Conservation (phyloP, 106 monocot species). For the Acanthochlamys bracteata region DNA sequence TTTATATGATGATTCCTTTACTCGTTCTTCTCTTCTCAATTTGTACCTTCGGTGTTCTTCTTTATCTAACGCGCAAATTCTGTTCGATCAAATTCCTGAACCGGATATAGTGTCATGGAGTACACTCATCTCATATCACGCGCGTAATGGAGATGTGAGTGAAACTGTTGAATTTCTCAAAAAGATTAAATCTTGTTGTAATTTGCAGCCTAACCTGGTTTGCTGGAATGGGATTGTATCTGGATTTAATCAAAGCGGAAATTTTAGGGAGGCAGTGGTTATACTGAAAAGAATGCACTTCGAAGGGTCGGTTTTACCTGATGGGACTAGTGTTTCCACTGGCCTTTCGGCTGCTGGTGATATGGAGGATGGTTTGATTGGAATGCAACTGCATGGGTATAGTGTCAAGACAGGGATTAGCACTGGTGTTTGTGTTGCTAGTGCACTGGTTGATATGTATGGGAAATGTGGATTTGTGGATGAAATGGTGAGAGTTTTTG, state of each 20-base stretch:
- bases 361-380: constrained; percentile 20
- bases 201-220: constrained; percentile 42
- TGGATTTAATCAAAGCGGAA: constrained; percentile 43
- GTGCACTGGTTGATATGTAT: constrained; percentile 57
- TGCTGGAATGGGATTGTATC: constrained; percentile 75
- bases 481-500: constrained; percentile 49
- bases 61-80: constrained; percentile 17
- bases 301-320: constrained; percentile 30
- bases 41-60: constrained; percentile 44
- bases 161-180: constrained; percentile 14
- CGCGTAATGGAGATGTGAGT: constrained; percentile 12
- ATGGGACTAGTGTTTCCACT: constrained; percentile 40
- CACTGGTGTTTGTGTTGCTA: constrained; percentile 30
- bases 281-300: constrained; percentile 37
- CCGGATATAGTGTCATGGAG: constrained; percentile 45
- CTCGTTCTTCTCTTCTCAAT: constrained; percentile 56
- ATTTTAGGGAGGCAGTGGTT: constrained; percentile 13
- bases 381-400: constrained; percentile 51
- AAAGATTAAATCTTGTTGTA: constrained; percentile 33
- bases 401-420: constrained; percentile 32
- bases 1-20: constrained; percentile 29
- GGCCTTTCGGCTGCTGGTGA: constrained; percentile 43
- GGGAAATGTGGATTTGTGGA: constrained; percentile 41
- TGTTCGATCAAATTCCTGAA: constrained; percentile 48
- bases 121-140: constrained; percentile 39